These are phyloP conservation scores for Neofusicoccum cordaticola DNA, from an alignment of 2,329 filamentous ascomycete species.

Conservation along the genomic window DNA sequence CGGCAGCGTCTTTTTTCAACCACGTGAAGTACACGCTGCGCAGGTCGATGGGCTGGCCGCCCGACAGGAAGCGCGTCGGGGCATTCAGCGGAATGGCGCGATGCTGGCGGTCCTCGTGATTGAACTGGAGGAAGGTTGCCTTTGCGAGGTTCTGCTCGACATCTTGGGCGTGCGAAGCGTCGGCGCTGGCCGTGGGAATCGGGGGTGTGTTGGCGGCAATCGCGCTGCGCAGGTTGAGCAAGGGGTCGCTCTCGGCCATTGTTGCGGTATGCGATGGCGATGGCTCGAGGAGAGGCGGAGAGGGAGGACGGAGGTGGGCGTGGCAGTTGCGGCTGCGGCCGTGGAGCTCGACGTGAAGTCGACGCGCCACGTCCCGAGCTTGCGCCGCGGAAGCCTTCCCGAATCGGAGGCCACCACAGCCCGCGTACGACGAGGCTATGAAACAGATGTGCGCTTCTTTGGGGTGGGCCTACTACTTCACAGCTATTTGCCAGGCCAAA, in stretches of 20 bases:
- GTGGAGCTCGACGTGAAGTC: conserved; percentile 9
- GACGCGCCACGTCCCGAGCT: conserved; percentile 11
- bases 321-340: background rate
- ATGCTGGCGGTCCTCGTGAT: conserved; percentile 50
- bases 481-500: no score
- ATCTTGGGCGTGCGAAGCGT: conserved; percentile 61
- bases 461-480: no score
- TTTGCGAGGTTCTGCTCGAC: conserved; percentile 60
- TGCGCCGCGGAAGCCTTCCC: background rate
- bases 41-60: conserved; percentile 69
- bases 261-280: conserved; percentile 15
- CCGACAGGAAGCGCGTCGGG: conserved; percentile 80
- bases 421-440: no score
- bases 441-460: no score
- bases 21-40: conserved; percentile 96
- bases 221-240: conserved; percentile 78
- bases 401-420: background rate
- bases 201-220: conserved; percentile 70
- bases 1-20: conserved; percentile 85
- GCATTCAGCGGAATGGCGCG: conserved; percentile 66
- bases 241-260: conserved; percentile 68
- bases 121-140: conserved; percentile 61
- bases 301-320: background rate
- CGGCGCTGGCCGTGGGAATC: conserved; percentile 69
- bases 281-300: background rate